Evolutionary conservation across 2,329 filamentous ascomycete genomes (phyloP).

Genomic region (Cadophora sp.): DNA sequence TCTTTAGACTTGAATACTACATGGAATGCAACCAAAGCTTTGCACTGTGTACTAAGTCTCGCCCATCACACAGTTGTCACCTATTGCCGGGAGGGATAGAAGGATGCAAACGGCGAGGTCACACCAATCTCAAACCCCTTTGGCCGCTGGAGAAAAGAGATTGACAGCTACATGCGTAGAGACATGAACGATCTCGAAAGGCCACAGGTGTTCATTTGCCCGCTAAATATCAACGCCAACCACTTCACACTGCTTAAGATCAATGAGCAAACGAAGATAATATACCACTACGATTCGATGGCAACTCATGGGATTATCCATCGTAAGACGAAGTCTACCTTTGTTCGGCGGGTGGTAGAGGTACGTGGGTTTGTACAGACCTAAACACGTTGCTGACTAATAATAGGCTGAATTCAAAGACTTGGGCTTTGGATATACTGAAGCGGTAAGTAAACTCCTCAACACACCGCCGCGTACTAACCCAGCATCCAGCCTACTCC

Average conservation of each 20-base stretch:
- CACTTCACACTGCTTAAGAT: constrained; percentile 43
- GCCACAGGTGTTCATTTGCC: constrained; percentile 31
- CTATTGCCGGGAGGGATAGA: too few relatives aligned
- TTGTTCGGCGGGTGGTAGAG: constrained; percentile 29
- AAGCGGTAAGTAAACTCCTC: constrained; percentile 38
- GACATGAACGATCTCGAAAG: constrained; percentile 24
- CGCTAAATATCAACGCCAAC: constrained; percentile 37
- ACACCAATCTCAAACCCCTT: constrained; percentile 28
- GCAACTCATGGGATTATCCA: constrained; percentile 29
- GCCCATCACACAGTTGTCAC: too few relatives aligned
- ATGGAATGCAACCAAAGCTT: too few relatives aligned
- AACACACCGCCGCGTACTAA: constrained; percentile 30
- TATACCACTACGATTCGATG: constrained; percentile 42
- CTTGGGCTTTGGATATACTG: constrained; percentile 38
- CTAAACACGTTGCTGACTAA: constrained; percentile 25
- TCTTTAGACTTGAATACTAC: too few relatives aligned
- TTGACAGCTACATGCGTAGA: constrained; percentile 28
- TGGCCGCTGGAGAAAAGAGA: constrained; percentile 31
- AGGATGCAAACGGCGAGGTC: constrained; percentile 28
- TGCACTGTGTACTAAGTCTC: too few relatives aligned
- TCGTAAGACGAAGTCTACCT: constrained; percentile 26
- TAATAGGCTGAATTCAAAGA: constrained; percentile 39
- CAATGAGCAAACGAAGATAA: constrained; percentile 38
- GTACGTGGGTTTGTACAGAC: constrained; percentile 24
- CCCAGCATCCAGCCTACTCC: constrained; percentile 26